A percentile compares a stretch with the other conserved stretches of the same genome.
Conservation (phyloP, 768 basidiomycete genomes). For the Neoboletus brunneissimus region DNA sequence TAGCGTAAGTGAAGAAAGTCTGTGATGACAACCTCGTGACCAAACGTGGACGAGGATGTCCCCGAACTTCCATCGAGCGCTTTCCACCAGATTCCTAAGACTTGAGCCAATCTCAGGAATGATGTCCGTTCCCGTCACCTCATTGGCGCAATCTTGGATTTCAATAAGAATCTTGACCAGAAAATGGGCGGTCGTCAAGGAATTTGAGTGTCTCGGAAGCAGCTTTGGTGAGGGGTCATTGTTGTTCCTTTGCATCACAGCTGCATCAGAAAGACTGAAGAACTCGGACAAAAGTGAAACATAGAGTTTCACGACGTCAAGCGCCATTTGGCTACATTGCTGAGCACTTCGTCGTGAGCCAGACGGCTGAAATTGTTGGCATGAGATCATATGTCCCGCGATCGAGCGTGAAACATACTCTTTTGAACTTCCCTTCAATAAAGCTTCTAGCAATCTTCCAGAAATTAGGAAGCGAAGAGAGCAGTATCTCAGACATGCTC, state of each 20-base stretch:
- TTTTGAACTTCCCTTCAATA: constrained; percentile 90
- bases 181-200: constrained; percentile 79
- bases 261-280: constrained; percentile 78
- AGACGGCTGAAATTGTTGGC: constrained; percentile 25
- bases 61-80: constrained; percentile 82
- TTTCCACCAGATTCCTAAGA: constrained; percentile 74
- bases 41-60: constrained; percentile 77
- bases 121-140: constrained; percentile 77
- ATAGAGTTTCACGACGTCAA: constrained; percentile 84
- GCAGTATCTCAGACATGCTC: constrained; percentile 79
- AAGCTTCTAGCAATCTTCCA: constrained; percentile 91
- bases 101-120: constrained; percentile 67
- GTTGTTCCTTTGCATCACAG: constrained; percentile 51
- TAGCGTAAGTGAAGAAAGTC: not conserved
- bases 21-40: constrained; percentile 64
- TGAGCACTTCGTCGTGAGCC: constrained; percentile 73
- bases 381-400: not conserved
- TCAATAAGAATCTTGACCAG: constrained; percentile 79
- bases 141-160: constrained; percentile 81
- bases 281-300: constrained; percentile 82
- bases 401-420: constrained; percentile 44
- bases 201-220: constrained; percentile 75
- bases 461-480: constrained; percentile 86
- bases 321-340: constrained; percentile 83
- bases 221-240: constrained; percentile 44